Base-by-base conservation (phyloP, 768 basidiomycete genomes). In the Sarcomyxa edulis region DNA sequence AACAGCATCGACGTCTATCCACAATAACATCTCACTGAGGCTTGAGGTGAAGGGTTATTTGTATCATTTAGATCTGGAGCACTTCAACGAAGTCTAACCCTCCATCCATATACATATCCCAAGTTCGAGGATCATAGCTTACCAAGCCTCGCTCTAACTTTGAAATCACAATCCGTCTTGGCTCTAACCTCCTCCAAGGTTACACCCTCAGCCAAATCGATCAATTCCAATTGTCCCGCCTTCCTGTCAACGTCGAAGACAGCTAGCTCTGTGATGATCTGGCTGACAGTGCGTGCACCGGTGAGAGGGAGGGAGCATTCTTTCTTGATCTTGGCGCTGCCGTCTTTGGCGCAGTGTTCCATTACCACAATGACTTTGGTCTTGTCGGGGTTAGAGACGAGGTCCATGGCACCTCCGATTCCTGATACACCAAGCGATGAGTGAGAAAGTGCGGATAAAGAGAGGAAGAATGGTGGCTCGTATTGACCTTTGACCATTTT, bases 341-440 rank as follows among this genome's bases (percentile, higher is more conserved):
- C 94, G 51, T 90, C 82, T 64, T 90, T 92, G 31, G 89, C 84
- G 53, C 78, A 78, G 62, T 95, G 93, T 52, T 96, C 93, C 76
- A 91, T 86, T 22, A 89, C 74, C 5, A 72, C 90, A 40, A 95
- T 88, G 44, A 93, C 84, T 61, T 85, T 94, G 28, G 94, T 97
- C 62, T 84, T 83, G 61, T 95, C 91, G 2, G 93, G 94, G 64
- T 95, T 96, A 42, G 93, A 95, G 41, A 92, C 91, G 33, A 94
- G 78, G 56, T 95, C 92, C 91, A 94, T 94, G 8, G 93, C 93
- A 35, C 93, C 94, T 9, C 94, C 94, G 55, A 96, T 94, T 28
- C 90, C 88, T 84, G 52, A 35, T 12, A 40, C 42, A n/a, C 14
- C 11, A 33, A 16, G 26, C 14, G 32, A 20, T 19, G 19, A 37